Evolutionary conservation across 495 filamentous ascomycete species (phyloP).

Genomic region (Hypomontagnella submonticulosa): DNA sequence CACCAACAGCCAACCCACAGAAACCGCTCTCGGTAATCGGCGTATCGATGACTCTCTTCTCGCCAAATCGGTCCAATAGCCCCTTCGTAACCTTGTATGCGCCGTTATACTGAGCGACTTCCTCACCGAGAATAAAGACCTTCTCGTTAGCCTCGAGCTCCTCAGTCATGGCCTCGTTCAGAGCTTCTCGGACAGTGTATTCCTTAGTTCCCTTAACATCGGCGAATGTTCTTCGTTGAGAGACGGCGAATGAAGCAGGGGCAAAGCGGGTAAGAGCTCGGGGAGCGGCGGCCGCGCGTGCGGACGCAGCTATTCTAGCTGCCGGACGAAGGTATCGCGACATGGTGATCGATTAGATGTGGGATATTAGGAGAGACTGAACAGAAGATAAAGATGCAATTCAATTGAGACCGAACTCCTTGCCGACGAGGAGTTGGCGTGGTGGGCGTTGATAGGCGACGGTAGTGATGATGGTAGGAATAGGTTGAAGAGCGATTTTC

Average conservation of each 20-base stretch:
- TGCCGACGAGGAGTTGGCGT: conserved; percentile 37
- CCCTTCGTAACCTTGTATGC: conserved; percentile 99
- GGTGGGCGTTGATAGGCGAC: conserved; percentile 15
- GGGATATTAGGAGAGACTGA: conserved; percentile 39
- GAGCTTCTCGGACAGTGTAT: conserved; percentile 93
- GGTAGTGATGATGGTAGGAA: conserved; percentile 11
- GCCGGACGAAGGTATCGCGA: conserved; percentile 86
- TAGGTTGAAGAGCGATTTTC: conserved; percentile 41
- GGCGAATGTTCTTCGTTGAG: conserved; percentile 65
- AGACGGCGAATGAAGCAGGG: conserved; percentile 52
- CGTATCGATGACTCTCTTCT: conserved; percentile 96
- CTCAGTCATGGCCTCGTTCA: conserved; percentile 97
- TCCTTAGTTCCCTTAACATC: conserved; percentile 77
- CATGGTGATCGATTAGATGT: conserved; percentile 51
- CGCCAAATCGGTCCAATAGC: conserved; percentile 93
- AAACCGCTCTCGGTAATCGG: conserved; percentile 99
- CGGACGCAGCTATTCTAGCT: conserved; percentile 76
- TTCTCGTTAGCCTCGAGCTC: conserved; percentile 94
- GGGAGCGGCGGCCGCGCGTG: conserved; percentile 62
- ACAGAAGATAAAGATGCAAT: conserved; percentile 12
- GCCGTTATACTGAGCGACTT: conserved; percentile 99
- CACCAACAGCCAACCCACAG: conserved; percentile 89
- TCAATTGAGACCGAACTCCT: conserved; percentile 27
- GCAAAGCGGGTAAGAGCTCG: conserved; percentile 56
- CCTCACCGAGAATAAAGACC: conserved; percentile 95